These are phyloP conservation scores for Paraurostyla sp. DNA, from an alignment of 73 alveolate species.

Conservation along the genomic window DNA sequence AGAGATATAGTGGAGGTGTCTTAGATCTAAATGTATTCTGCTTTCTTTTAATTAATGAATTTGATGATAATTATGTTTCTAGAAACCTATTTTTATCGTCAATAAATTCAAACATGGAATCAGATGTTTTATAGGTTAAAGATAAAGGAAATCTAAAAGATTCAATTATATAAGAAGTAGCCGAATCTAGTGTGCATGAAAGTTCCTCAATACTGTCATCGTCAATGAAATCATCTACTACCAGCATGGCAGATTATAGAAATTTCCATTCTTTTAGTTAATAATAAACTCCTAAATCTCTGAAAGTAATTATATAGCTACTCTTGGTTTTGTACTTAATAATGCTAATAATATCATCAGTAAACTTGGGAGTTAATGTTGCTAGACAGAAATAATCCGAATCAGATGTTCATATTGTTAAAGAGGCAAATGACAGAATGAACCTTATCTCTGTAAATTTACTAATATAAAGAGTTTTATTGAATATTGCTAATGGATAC, in stretches of 20 bases:
- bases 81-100: background rate
- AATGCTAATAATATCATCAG: background rate
- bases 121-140: background rate
- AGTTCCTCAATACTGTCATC: constrained; percentile 34
- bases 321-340: background rate
- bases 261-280: constrained; percentile 3
- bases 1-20: constrained; percentile 36
- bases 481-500: constrained; percentile 16
- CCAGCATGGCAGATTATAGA: constrained; percentile 25
- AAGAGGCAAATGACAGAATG: constrained; percentile 1
- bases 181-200: too few relatives aligned
- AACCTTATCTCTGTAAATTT: background rate
- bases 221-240: background rate
- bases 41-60: background rate
- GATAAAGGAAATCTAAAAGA: too few relatives aligned
- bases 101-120: background rate
- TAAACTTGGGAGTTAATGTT: background rate
- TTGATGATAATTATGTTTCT: background rate
- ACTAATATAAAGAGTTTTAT: background rate
- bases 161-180: too few relatives aligned
- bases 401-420: background rate
- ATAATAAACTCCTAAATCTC: background rate
- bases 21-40: constrained; percentile 2
- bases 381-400: constrained; percentile 1
- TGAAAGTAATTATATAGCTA: background rate